These are phyloP conservation scores for Spathaspora sp. DNA, from an alignment of 1,139 yeast genomes.

Conservation along the genomic window DNA sequence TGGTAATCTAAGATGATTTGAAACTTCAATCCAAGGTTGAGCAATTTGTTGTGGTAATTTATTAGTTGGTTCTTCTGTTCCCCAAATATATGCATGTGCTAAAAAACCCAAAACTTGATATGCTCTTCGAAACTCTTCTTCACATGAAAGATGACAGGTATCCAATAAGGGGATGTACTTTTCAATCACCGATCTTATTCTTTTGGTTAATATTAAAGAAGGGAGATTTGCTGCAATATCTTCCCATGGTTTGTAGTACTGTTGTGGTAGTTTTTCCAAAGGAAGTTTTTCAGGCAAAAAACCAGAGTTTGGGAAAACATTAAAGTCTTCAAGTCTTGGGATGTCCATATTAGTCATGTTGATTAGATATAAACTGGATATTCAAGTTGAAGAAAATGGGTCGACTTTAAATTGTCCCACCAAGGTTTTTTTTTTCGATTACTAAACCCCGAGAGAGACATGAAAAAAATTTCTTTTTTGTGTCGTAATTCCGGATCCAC, in stretches of 20 bases:
- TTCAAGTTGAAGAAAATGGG: neutral
- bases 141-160: slow-evolving; percentile 40
- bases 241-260: slow-evolving; percentile 81
- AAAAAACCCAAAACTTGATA: slow-evolving; percentile 75
- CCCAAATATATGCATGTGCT: slow-evolving; percentile 91
- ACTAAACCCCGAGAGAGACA: neutral
- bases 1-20: slow-evolving; percentile 68
- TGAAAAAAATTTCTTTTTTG: too few relatives aligned
- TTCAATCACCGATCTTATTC: slow-evolving; percentile 61
- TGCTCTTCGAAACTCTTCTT: slow-evolving; percentile 69
- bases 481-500: too few relatives aligned
- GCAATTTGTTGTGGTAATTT: slow-evolving; percentile 68
- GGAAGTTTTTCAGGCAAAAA: slow-evolving; percentile 77
- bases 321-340: slow-evolving; percentile 55
- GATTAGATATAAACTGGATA: neutral
- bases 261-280: slow-evolving; percentile 54
- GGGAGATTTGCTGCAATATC: slow-evolving; percentile 63
- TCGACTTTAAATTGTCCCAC: neutral
- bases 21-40: slow-evolving; percentile 60
- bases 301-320: slow-evolving; percentile 68
- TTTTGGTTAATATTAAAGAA: slow-evolving; percentile 64
- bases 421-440: neutral
- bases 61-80: slow-evolving; percentile 65
- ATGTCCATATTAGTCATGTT: slow-evolving; percentile 7
- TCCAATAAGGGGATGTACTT: slow-evolving; percentile 51